These are phyloP conservation scores for Nephelium lappaceum DNA, from an alignment of 345 rosid genomes.

Conservation along the genomic window DNA sequence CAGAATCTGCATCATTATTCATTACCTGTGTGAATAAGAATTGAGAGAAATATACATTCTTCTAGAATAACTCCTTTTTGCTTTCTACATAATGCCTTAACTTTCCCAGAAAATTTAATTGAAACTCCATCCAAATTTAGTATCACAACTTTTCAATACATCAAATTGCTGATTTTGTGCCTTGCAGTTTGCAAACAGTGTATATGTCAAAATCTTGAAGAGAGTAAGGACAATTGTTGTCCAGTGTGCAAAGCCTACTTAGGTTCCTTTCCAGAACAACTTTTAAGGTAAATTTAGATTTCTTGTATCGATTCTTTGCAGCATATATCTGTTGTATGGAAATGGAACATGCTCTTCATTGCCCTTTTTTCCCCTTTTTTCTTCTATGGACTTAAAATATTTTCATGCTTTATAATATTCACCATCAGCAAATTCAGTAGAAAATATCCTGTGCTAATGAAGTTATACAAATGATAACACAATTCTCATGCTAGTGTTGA, in stretches of 20 bases:
- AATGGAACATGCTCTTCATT: not conserved
- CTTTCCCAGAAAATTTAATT: not conserved
- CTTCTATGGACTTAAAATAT: not conserved
- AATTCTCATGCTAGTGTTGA: not conserved
- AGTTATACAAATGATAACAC: not conserved
- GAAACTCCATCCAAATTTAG: not conserved
- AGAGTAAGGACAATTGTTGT: not conserved
- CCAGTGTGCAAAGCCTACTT: constrained; percentile 16
- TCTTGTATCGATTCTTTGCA: not conserved
- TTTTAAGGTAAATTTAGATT: constrained; percentile 9
- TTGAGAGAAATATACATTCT: not conserved
- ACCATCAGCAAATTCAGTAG: not conserved
- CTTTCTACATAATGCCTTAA: not conserved
- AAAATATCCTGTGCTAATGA: not conserved
- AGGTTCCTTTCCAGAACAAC: constrained; percentile 19
- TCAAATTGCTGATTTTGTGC: not conserved
- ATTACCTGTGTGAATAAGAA: not conserved
- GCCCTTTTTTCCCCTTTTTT: no score
- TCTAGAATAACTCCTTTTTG: not conserved
- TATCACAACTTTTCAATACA: not conserved
- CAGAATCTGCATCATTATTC: not conserved
- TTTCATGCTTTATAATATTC: not conserved
- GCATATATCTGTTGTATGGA: not conserved
- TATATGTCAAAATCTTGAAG: constrained; percentile 10
- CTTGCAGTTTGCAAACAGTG: constrained; percentile 22